Evolutionary conservation across 2,329 filamentous ascomycete genomes (phyloP).

Genomic region (Scedosporium dehoogii): DNA sequence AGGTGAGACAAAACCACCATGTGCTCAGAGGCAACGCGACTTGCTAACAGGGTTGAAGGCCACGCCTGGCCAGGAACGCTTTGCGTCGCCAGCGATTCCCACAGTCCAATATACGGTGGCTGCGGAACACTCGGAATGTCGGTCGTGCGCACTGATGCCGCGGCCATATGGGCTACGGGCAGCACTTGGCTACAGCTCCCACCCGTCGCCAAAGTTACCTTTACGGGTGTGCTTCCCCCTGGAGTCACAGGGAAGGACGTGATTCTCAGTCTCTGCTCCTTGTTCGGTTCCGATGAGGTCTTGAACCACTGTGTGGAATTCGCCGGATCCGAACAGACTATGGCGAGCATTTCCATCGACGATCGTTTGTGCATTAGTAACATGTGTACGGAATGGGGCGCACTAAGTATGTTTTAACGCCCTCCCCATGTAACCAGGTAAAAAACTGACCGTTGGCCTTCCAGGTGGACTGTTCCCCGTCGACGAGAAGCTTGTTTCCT

Average conservation of each 20-base stretch:
- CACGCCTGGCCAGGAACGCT: slow-evolving; percentile 75
- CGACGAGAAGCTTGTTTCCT: slow-evolving; percentile 59
- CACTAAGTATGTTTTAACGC: slow-evolving; percentile 30
- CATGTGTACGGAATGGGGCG: slow-evolving; percentile 78
- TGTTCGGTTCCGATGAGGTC: slow-evolving; percentile 82
- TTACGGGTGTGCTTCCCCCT: slow-evolving; percentile 63
- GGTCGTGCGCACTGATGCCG: slow-evolving; percentile 80
- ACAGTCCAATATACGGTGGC: slow-evolving; percentile 78
- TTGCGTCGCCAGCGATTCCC: slow-evolving; percentile 67
- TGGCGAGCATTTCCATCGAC: slow-evolving; percentile 62
- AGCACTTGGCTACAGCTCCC: slow-evolving; percentile 85
- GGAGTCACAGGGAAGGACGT: slow-evolving; percentile 92
- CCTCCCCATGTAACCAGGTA: neutral
- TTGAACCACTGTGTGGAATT: slow-evolving; percentile 90
- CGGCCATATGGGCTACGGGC: slow-evolving; percentile 74
- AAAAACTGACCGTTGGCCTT: neutral
- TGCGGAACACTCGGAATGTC: slow-evolving; percentile 68
- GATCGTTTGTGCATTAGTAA: slow-evolving; percentile 65
- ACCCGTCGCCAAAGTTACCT: slow-evolving; percentile 68
- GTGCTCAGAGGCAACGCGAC: slow-evolving; percentile 37
- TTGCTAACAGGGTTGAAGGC: slow-evolving; percentile 52
- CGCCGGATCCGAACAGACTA: slow-evolving; percentile 66
- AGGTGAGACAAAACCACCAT: slow-evolving; percentile 50
- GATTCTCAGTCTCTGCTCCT: slow-evolving; percentile 76
- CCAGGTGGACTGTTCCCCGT: slow-evolving; percentile 55